A percentile compares a stretch with the other conserved stretches of the same genome.
Evolutionary conservation across 2,329 filamentous ascomycete genomes (phyloP).

Genomic region (Fusarium hostae): DNA sequence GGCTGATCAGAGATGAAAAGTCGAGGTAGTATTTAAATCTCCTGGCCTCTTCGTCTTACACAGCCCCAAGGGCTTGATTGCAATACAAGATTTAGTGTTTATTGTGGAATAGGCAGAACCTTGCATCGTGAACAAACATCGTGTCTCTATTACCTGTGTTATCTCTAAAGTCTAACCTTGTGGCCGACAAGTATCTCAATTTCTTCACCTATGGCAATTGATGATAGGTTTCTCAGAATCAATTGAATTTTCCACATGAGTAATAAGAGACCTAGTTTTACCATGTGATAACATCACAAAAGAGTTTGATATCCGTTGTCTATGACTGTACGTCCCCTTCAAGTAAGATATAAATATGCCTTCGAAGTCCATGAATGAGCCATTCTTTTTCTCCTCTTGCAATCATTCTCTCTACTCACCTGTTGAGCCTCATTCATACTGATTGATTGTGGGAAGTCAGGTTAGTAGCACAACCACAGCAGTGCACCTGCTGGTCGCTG

Average conservation of each 20-base stretch:
- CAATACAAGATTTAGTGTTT: background rate
- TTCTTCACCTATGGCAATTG: background rate
- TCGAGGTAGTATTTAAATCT: background rate
- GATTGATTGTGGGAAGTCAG: background rate
- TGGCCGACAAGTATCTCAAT: background rate
- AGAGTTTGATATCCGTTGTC: background rate
- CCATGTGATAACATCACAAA: background rate
- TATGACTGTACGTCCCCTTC: background rate
- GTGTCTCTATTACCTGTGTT: background rate
- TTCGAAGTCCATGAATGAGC: background rate
- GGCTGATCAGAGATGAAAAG: background rate
- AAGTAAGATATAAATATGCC: background rate
- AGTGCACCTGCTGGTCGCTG: background rate
- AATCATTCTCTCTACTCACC: background rate
- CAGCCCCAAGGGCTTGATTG: background rate
- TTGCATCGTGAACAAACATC: no score
- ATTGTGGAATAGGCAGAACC: background rate
- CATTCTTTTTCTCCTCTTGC: background rate
- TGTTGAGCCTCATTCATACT: background rate
- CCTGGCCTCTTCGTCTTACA: no score
- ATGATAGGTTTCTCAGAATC: background rate
- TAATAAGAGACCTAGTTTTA: background rate
- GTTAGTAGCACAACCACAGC: constrained; percentile 1
- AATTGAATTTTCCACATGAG: background rate
- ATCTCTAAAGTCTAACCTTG: background rate